Evolutionary conservation across 495 filamentous ascomycete genomes (phyloP).

Genomic region (Diplogelasinospora grovesii): DNA sequence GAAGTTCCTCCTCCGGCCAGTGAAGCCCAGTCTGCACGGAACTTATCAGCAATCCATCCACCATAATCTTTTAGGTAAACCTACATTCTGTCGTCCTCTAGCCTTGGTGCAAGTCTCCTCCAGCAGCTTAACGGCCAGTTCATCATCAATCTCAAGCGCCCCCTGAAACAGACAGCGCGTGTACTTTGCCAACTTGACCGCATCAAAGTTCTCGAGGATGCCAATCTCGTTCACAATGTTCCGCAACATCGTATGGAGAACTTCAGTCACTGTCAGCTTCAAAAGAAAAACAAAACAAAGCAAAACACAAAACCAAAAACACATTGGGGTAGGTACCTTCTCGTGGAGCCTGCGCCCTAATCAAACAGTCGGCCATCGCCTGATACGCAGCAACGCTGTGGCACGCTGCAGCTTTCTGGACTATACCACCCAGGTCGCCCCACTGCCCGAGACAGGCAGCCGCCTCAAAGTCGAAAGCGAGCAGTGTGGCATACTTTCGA

Average conservation of each 20-base stretch:
- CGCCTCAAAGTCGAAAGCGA: constrained; percentile 74
- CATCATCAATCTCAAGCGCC: constrained; percentile 43
- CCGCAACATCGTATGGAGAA: constrained; percentile 44
- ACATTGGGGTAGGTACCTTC: constrained; percentile 26
- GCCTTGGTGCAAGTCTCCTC: constrained; percentile 50
- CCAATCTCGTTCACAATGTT: constrained; percentile 60
- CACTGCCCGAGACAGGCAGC: constrained; percentile 58
- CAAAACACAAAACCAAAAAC: not conserved
- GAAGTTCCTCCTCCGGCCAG: constrained; percentile 66
- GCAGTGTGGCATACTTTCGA: constrained; percentile 54
- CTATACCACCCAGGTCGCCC: constrained; percentile 55
- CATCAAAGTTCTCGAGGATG: constrained; percentile 44
- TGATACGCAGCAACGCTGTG: constrained; percentile 34
- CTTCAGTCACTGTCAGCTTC: constrained; percentile 16
- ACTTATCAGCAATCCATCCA: constrained; percentile 1
- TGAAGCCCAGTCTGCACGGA: constrained; percentile 29
- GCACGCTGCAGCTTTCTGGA: constrained; percentile 45
- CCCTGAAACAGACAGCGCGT: constrained; percentile 65
- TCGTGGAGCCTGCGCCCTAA: constrained; percentile 48
- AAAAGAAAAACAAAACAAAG: not conserved
- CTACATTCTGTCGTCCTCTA: constrained; percentile 34
- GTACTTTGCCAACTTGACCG: constrained; percentile 57
- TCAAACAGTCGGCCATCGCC: constrained; percentile 54
- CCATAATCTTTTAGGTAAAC: not conserved
- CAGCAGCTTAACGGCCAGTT: constrained; percentile 46